Conservation (phyloP, 2,329 filamentous ascomycete genomes). For the Ceratocystis albifundus region DNA sequence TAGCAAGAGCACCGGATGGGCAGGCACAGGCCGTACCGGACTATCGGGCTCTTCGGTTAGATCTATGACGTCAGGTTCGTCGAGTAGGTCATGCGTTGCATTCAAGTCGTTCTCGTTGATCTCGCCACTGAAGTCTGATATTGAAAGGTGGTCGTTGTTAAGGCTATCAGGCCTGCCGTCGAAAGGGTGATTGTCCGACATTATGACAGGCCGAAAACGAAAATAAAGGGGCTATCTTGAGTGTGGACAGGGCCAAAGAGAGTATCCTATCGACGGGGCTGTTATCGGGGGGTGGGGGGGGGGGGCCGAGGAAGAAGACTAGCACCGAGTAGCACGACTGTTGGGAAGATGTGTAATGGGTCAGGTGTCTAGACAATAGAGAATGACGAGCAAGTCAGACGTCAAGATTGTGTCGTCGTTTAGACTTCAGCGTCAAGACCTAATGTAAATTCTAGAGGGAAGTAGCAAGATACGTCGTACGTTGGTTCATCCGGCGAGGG, state of each 20-base stretch:
- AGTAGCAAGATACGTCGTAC: background rate
- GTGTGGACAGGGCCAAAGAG: background rate
- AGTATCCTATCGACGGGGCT: background rate
- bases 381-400: background rate
- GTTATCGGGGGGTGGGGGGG: background rate
- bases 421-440: no score
- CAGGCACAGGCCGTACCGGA: constrained; percentile 26
- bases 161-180: background rate
- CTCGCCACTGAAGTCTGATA: constrained; percentile 27
- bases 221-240: background rate
- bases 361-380: background rate
- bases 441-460: background rate
- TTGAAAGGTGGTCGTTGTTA: constrained; percentile 8
- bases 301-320: background rate
- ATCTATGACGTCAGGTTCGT: constrained; percentile 35
- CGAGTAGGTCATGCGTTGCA: constrained; percentile 15
- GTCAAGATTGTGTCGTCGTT: no score
- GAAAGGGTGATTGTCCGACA: background rate
- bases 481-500: background rate
- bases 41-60: constrained; percentile 42
- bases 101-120: constrained; percentile 28
- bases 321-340: background rate
- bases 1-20: background rate
- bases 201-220: background rate
- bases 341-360: background rate